Conservation (phyloP, 306 rosid species). For the Oxytropis ochrocephala region DNA sequence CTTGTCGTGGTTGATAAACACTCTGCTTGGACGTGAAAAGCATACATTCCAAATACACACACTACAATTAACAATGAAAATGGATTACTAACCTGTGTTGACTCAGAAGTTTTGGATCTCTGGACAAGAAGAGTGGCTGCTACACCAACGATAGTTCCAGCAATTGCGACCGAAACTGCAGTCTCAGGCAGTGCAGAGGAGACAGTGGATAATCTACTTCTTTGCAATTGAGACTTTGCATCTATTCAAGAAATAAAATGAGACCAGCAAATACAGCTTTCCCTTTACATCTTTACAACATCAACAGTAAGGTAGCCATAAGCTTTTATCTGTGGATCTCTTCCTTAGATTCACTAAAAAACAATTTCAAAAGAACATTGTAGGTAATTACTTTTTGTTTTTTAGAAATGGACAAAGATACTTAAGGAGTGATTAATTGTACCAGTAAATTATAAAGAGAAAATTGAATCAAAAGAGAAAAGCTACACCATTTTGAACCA, state of each 20-base stretch:
- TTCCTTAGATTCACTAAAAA: not conserved
- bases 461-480: not conserved
- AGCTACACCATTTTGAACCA: not conserved
- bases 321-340: not conserved
- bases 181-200: conserved; percentile 71
- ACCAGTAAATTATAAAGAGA: not conserved
- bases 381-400: not conserved
- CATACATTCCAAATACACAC: too few relatives aligned
- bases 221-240: conserved; percentile 43
- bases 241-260: conserved; percentile 22
- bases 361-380: not conserved
- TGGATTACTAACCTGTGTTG: conserved; percentile 41
- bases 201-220: conserved; percentile 41
- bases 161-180: conserved; percentile 77
- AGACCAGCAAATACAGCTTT: conserved; percentile 6
- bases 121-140: conserved; percentile 69
- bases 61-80: not conserved
- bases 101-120: conserved; percentile 55
- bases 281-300: conserved; percentile 15
- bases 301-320: conserved; percentile 11
- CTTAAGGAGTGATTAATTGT: not conserved
- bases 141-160: conserved; percentile 72
- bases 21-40: too few relatives aligned
- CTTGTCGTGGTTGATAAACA: too few relatives aligned
- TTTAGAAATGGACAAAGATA: not conserved